A percentile compares a stretch with the other conserved stretches of the same genome.
phyloP scores from a whole-genome alignment of 257 asterid genomes.

The Fraxinus cuspidata region DNA sequence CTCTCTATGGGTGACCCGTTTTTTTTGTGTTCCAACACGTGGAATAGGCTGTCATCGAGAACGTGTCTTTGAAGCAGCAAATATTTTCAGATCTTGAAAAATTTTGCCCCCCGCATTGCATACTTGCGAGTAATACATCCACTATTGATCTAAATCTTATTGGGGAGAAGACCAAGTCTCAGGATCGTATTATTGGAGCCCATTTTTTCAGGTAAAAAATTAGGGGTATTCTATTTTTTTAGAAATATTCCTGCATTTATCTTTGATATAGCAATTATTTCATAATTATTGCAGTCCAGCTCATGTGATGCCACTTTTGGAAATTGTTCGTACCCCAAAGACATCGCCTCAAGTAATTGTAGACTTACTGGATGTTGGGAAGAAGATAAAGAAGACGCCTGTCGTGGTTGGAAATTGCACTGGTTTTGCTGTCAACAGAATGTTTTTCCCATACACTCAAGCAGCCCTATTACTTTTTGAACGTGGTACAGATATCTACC shows the following conservation, averaged over 20 bases:
- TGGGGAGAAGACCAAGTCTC: slow-evolving; percentile 78
- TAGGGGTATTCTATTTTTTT: not conserved
- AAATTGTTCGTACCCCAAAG: slow-evolving; percentile 81
- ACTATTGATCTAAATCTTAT: slow-evolving; percentile 84
- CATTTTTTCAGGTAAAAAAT: slow-evolving; percentile 85
- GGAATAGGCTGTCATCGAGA: slow-evolving; percentile 89
- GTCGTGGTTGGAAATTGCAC: slow-evolving; percentile 97
- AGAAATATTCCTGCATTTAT: not conserved
- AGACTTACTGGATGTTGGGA: slow-evolving; percentile 82
- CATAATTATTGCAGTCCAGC: slow-evolving; percentile 72
- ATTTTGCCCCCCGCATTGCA: slow-evolving; percentile 85
- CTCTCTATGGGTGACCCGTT: not conserved
- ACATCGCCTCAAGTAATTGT: slow-evolving; percentile 88
- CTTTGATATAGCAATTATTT: slow-evolving; percentile 2
- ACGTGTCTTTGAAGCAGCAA: slow-evolving; percentile 81
- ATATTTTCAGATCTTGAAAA: slow-evolving; percentile 86
- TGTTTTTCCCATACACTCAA: slow-evolving; percentile 95
- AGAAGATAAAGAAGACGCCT: slow-evolving; percentile 91
- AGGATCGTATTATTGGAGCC: slow-evolving; percentile 89
- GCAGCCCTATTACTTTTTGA: slow-evolving; percentile 84
- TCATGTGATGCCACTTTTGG: slow-evolving; percentile 97
- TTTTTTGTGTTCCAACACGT: not conserved
- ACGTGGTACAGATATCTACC: slow-evolving; percentile 78
- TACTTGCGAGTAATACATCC: slow-evolving; percentile 90
- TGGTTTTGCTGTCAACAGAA: slow-evolving; percentile 92